Base-by-base conservation (phyloP, 352 stramenopile genomes). In the Phytopythium sindhum region DNA sequence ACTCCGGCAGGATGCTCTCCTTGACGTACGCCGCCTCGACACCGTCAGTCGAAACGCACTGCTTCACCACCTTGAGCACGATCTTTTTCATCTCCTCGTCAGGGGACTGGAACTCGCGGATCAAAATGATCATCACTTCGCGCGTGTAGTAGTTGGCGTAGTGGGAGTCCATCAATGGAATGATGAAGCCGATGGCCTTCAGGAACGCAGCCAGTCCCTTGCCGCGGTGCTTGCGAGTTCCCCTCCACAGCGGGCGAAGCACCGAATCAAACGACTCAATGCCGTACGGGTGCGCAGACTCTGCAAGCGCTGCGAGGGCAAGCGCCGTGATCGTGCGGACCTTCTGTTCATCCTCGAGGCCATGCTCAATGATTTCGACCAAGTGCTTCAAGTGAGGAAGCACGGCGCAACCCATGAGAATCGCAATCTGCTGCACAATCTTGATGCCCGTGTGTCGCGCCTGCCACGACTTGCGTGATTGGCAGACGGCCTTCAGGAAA, bases 31-130 rank as follows among this genome's bases (percentile, higher is more conserved):
- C 81, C 7, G 97, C 88, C 61, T 99, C 95, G n/a, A 99, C 97
- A 62, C 98, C 97, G 44, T 99, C 97, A 0, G 97, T 99, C 39
- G 90, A 91, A 12, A 99, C 97, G 78, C 97, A 99, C 75, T 99
- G 97, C 70, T 98, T 97, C 12, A 98, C 91, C 21, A 98, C 96
- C 68, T 98, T 98, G 9, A 98, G 72, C 57, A 98, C 95, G 63
- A 98, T 98, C 73, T 98, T 98, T 72, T 99, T 99, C 97, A 99
- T 99, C 83, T 99, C 97, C 72, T 99, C 97, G 75, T 99, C 98
- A 0, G 97, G 97, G 0, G 87, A 98, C 70, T 99, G 94, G 72
- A 99, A 99, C 70, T 99, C 97, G 57, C 97, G 89, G 39, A 99
- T 98, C 54, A 99, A 80, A 70, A 99, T 99, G 42, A 98, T 89